Percentiles rank a stretch among this genome's conserved stretches.
Evolutionary conservation across 805 yeast genomes (phyloP).

Genomic region (Hanseniaspora guilliermondii): DNA sequence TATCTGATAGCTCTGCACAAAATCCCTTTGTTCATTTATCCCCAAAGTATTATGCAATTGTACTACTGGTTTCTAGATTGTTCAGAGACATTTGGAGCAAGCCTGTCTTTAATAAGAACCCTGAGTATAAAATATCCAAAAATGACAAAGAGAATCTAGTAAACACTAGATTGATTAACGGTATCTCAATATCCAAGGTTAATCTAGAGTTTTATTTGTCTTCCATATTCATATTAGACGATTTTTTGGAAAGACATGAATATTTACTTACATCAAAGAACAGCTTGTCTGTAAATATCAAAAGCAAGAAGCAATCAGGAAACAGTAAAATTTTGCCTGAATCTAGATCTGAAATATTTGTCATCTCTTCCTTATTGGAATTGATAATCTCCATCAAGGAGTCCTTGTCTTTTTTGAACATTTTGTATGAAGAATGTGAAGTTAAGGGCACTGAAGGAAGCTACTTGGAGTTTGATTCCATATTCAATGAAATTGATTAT

Average conservation of each 20-base stretch:
- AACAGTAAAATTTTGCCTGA: slow-evolving; percentile 2
- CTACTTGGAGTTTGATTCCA: slow-evolving; percentile 41
- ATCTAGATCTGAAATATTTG: slow-evolving; percentile 81
- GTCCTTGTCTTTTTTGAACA: slow-evolving; percentile 75
- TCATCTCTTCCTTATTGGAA: slow-evolving; percentile 63
- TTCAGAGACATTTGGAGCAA: slow-evolving; percentile 69
- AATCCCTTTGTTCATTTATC: slow-evolving; percentile 54
- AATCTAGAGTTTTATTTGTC: slow-evolving; percentile 61
- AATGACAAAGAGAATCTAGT: slow-evolving; percentile 26
- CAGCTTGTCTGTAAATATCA: slow-evolving; percentile 9
- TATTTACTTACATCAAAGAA: slow-evolving; percentile 22
- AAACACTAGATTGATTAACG: slow-evolving; percentile 23
- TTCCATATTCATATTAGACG: slow-evolving; percentile 54
- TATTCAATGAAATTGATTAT: slow-evolving; percentile 54
- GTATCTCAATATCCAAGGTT: slow-evolving; percentile 23
- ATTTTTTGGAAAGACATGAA: slow-evolving; percentile 56
- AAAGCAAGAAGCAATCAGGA: neutral
- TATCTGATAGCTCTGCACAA: slow-evolving; percentile 2
- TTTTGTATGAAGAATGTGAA: slow-evolving; percentile 61
- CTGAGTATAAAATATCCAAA: slow-evolving; percentile 15
- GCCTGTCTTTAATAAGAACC: slow-evolving; percentile 43
- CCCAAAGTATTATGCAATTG: slow-evolving; percentile 82
- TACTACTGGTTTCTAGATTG: slow-evolving; percentile 63
- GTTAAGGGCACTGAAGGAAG: slow-evolving; percentile 27
- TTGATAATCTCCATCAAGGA: slow-evolving; percentile 71